Conservation (phyloP, 108 stramenopile genomes). For the Schizochytrium sp. region DNA sequence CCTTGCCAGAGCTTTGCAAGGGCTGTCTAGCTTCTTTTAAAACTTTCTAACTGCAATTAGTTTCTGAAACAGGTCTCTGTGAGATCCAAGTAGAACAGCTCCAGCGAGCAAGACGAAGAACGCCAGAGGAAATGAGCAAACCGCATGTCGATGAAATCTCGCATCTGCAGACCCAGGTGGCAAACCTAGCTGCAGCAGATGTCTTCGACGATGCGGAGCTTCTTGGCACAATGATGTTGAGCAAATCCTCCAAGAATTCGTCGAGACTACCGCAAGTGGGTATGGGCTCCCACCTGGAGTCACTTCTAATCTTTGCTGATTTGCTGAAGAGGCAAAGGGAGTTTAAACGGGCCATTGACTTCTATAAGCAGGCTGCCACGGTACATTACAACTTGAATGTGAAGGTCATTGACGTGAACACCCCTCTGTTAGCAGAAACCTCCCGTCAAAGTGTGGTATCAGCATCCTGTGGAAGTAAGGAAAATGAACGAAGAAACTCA, state of each 20-base stretch:
- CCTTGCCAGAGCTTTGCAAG: too few species aligned
- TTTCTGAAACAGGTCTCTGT: too few species aligned
- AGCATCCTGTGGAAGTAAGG: not conserved
- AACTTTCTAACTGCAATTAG: too few species aligned
- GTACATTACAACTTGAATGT: not conserved
- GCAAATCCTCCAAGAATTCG: slow-evolving; percentile 9
- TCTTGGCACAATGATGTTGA: slow-evolving; percentile 14
- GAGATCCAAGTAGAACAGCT: too few species aligned
- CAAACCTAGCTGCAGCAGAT: slow-evolving; percentile 18
- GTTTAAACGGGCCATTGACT: slow-evolving; percentile 27
- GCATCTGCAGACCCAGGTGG: slow-evolving; percentile 24
- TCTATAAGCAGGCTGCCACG: slow-evolving; percentile 19
- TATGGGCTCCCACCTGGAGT: slow-evolving; percentile 33
- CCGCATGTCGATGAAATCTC: not conserved
- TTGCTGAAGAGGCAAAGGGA: slow-evolving; percentile 37
- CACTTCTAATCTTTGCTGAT: slow-evolving; percentile 36
- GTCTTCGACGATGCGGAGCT: slow-evolving; percentile 20
- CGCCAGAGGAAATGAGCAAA: not conserved
- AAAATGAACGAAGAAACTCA: not conserved
- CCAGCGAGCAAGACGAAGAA: not conserved
- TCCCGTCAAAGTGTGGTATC: not conserved
- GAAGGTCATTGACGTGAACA: too few species aligned
- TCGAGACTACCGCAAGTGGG: slow-evolving; percentile 1
- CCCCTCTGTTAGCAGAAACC: not conserved
- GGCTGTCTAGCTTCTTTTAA: too few species aligned